Percentiles rank a stretch among this genome's conserved stretches.
These are phyloP conservation scores for Withania somnifera DNA, from an alignment of 305 asterid genomes.

Conservation along the genomic window DNA sequence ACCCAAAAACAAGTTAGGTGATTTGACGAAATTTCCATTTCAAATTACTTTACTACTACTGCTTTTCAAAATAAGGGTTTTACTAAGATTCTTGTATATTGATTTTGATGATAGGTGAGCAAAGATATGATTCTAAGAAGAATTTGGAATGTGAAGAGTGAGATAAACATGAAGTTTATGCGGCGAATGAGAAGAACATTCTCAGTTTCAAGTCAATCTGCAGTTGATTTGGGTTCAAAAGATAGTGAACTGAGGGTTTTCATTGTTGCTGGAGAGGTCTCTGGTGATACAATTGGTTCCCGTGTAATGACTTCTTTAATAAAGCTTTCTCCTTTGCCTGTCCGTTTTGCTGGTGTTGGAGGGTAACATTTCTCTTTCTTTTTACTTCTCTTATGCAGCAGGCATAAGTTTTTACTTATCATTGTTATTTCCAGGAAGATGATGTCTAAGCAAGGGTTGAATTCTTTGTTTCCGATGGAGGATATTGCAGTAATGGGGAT, in stretches of 20 bases:
- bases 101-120: not conserved
- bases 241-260: conserved; percentile 87
- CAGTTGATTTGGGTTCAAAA: conserved; percentile 43
- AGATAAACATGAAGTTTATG: conserved; percentile 8
- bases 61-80: not conserved
- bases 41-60: not conserved
- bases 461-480: conserved; percentile 68
- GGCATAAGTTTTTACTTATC: no score
- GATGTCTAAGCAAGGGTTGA: conserved; percentile 70
- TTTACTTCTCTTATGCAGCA: no score
- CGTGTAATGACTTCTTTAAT: conserved; percentile 64
- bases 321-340: conserved; percentile 55
- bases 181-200: conserved; percentile 25
- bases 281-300: conserved; percentile 76
- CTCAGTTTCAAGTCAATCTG: conserved; percentile 26
- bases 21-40: not conserved
- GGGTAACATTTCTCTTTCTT: conserved; percentile 35
- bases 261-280: conserved; percentile 93
- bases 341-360: conserved; percentile 77
- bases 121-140: conserved; percentile 13
- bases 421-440: conserved; percentile 26
- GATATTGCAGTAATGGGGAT: conserved; percentile 89
- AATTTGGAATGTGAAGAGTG: conserved; percentile 16
- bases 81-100: not conserved
- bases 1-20: not conserved